Percentiles rank a stretch among this genome's conserved stretches.
These are phyloP conservation scores for Fusarium caatingaense DNA, from an alignment of 2,329 filamentous ascomycete genomes.

Conservation along the genomic window DNA sequence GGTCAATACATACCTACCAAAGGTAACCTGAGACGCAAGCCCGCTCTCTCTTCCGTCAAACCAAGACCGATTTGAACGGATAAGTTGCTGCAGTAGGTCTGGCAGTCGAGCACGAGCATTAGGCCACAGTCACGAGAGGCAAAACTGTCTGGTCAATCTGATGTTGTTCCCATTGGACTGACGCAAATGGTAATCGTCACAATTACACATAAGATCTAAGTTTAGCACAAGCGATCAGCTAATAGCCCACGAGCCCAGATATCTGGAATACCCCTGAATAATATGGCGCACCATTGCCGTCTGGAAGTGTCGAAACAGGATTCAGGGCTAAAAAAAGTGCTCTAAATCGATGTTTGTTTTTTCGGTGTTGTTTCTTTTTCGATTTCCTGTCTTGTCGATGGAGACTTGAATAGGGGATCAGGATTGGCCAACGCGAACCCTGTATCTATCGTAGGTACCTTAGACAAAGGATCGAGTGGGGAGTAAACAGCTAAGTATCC, in stretches of 20 bases:
- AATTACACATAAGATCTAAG: not conserved
- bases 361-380: slow-evolving; percentile 5
- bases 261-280: not conserved
- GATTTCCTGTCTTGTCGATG: slow-evolving; percentile 17
- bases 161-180: not conserved
- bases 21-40: not conserved
- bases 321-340: not conserved
- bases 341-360: slow-evolving; percentile 14
- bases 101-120: not conserved
- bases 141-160: not conserved
- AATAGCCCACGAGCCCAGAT: not conserved
- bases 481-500: not conserved
- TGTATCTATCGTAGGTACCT: not conserved
- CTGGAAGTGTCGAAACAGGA: not conserved
- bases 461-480: slow-evolving; percentile 5
- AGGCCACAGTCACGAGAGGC: not conserved
- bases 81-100: slow-evolving; percentile 8
- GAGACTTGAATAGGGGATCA: not conserved
- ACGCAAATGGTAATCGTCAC: not conserved
- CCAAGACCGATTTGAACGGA: not conserved
- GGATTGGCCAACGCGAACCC: slow-evolving; percentile 21
- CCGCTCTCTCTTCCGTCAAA: not conserved
- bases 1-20: not conserved
- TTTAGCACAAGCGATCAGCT: slow-evolving; percentile 4
- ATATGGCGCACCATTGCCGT: not conserved